A percentile compares a stretch with the other conserved stretches of the same genome.
These are phyloP conservation scores for Striga asiatica DNA, from an alignment of 257 asterid genomes.

Conservation along the genomic window DNA sequence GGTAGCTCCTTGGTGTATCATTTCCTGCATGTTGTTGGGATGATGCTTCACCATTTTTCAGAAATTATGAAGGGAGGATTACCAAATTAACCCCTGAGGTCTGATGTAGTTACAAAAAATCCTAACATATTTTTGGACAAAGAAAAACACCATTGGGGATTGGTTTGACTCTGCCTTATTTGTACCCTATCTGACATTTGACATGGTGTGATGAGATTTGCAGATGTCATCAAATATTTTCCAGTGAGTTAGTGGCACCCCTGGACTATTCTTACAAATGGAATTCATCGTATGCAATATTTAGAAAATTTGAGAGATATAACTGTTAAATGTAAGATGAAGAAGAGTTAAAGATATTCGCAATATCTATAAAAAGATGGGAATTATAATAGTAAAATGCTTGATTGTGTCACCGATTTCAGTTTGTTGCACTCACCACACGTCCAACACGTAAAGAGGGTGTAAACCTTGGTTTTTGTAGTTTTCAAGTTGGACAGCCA, in stretches of 20 bases:
- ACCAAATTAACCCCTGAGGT: not conserved
- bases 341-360: too few species aligned
- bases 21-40: slow-evolving; percentile 21
- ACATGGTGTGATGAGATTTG: not conserved
- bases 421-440: not conserved
- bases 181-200: not conserved
- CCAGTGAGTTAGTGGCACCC: not conserved
- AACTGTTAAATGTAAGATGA: too few species aligned
- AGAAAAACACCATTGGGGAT: not conserved
- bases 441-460: too few species aligned
- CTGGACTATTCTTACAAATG: not conserved
- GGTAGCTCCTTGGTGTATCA: slow-evolving; percentile 29
- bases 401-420: not conserved
- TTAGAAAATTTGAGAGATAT: not conserved
- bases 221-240: not conserved
- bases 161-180: not conserved
- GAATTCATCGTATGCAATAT: not conserved
- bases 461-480: not conserved
- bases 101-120: not conserved
- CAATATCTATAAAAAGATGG: too few species aligned
- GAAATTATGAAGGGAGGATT: not conserved
- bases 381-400: too few species aligned
- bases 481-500: not conserved
- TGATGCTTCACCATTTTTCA: not conserved
- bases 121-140: too few species aligned